Conservation (phyloP, 768 basidiomycete species). For the Phylloporus sp. region DNA sequence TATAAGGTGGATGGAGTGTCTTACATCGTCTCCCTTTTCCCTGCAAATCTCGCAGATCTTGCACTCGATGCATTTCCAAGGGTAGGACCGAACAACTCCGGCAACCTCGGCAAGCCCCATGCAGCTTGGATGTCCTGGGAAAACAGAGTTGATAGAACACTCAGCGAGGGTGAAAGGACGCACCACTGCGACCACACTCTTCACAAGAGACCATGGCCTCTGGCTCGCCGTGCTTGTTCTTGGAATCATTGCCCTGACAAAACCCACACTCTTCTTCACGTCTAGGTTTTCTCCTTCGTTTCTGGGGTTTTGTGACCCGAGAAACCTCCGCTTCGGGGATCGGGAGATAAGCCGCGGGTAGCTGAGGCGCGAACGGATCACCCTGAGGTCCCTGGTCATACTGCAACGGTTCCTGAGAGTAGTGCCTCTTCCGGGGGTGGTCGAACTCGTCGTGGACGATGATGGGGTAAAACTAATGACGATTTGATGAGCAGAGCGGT, state of each 20-base stretch:
- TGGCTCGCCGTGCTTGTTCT: slow-evolving; percentile 50
- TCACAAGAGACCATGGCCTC: slow-evolving; percentile 77
- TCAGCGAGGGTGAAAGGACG: slow-evolving; percentile 19
- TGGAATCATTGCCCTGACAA: slow-evolving; percentile 61
- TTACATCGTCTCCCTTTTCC: slow-evolving; percentile 83
- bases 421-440: slow-evolving; percentile 11
- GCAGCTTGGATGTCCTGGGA: slow-evolving; percentile 81
- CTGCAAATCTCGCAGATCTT: slow-evolving; percentile 87
- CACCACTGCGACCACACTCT: slow-evolving; percentile 82
- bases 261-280: slow-evolving; percentile 72
- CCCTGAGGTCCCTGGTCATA: slow-evolving; percentile 76
- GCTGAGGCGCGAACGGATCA: slow-evolving; percentile 75
- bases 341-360: slow-evolving; percentile 46
- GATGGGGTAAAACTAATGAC: slow-evolving; percentile 22
- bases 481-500: slow-evolving; percentile 18
- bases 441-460: slow-evolving; percentile 29
- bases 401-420: slow-evolving; percentile 38
- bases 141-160: background rate
- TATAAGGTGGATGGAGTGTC: slow-evolving; percentile 29
- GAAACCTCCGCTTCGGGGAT: slow-evolving; percentile 41
- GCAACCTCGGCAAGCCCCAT: slow-evolving; percentile 58
- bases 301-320: slow-evolving; percentile 41
- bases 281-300: slow-evolving; percentile 40
- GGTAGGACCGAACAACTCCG: slow-evolving; percentile 61
- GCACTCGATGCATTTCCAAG: slow-evolving; percentile 89